phyloP scores from a whole-genome alignment of 2,329 filamentous ascomycete genomes.

The Cryphonectria nitschkei region DNA sequence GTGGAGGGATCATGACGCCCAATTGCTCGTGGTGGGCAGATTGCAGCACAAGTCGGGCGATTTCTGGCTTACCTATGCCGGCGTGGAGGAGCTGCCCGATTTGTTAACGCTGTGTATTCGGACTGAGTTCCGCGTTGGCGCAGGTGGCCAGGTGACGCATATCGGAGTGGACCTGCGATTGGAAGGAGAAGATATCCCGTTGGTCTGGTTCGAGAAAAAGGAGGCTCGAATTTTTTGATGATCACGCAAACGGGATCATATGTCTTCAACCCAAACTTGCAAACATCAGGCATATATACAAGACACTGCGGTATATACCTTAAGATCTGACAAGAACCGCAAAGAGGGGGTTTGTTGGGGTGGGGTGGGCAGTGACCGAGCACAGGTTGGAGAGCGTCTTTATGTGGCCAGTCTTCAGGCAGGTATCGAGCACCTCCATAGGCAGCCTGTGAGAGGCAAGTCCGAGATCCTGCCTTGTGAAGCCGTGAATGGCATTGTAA shows the following conservation, averaged over 20 bases:
- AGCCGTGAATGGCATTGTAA: too few relatives aligned
- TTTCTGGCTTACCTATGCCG: slow-evolving; percentile 14
- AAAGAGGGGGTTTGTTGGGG: too few relatives aligned
- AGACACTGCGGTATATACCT: too few relatives aligned
- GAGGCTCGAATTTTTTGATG: neutral
- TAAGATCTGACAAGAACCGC: too few relatives aligned
- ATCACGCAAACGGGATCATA: too few relatives aligned
- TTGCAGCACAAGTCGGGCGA: slow-evolving; percentile 21
- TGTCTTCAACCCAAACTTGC: neutral
- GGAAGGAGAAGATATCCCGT: slow-evolving; percentile 22
- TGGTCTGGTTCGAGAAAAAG: slow-evolving; percentile 26
- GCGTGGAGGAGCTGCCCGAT: slow-evolving; percentile 4
- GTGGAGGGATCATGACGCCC: neutral
- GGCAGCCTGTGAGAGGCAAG: too few relatives aligned
- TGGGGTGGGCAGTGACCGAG: too few relatives aligned
- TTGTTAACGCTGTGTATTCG: neutral
- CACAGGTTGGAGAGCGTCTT: too few relatives aligned
- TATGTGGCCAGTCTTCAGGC: too few relatives aligned
- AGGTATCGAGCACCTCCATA: too few relatives aligned
- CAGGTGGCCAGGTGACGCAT: slow-evolving; percentile 21
- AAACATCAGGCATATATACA: neutral
- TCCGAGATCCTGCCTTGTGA: too few relatives aligned
- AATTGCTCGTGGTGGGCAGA: neutral
- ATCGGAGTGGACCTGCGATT: slow-evolving; percentile 24
- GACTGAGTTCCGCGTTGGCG: slow-evolving; percentile 25